Evolutionary conservation across 352 stramenopile genomes (phyloP).

Genomic region (Nothophytophthora sp.): DNA sequence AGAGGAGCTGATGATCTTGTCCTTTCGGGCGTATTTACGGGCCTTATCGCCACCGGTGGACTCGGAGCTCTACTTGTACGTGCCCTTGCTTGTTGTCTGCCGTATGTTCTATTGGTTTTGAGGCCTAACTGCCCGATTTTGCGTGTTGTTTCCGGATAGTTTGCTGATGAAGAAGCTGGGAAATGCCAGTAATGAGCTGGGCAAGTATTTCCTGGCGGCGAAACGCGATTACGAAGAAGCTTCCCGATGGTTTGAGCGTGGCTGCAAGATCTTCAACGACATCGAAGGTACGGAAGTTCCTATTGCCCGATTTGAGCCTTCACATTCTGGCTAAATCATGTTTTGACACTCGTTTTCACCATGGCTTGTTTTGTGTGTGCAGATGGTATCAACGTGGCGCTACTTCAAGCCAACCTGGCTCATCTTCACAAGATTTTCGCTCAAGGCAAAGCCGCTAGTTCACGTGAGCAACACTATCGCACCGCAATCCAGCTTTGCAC

Average conservation of each 20-base stretch:
- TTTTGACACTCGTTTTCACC: not conserved
- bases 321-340: not conserved
- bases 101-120: not conserved
- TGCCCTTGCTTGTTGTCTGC: slow-evolving; percentile 9
- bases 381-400: slow-evolving; percentile 82
- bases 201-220: slow-evolving; percentile 62
- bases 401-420: slow-evolving; percentile 79
- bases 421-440: slow-evolving; percentile 88
- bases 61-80: slow-evolving; percentile 86
- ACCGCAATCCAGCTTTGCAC: slow-evolving; percentile 63
- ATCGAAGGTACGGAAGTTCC: slow-evolving; percentile 60
- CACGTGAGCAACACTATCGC: slow-evolving; percentile 57
- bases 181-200: slow-evolving; percentile 85
- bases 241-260: slow-evolving; percentile 79
- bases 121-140: slow-evolving; percentile 10
- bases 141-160: slow-evolving; percentile 32
- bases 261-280: slow-evolving; percentile 76
- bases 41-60: slow-evolving; percentile 61
- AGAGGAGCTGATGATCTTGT: slow-evolving; percentile 46
- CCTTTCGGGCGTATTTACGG: slow-evolving; percentile 70
- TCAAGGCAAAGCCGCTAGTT: slow-evolving; percentile 36
- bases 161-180: slow-evolving; percentile 87
- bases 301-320: not conserved
- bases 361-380: slow-evolving; percentile 6
- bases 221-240: slow-evolving; percentile 52